A percentile compares a stretch with the other conserved stretches of the same genome.
Evolutionary conservation across 75 land plant genomes (phyloP).

Genomic region (Sequoiadendron giganteum): DNA sequence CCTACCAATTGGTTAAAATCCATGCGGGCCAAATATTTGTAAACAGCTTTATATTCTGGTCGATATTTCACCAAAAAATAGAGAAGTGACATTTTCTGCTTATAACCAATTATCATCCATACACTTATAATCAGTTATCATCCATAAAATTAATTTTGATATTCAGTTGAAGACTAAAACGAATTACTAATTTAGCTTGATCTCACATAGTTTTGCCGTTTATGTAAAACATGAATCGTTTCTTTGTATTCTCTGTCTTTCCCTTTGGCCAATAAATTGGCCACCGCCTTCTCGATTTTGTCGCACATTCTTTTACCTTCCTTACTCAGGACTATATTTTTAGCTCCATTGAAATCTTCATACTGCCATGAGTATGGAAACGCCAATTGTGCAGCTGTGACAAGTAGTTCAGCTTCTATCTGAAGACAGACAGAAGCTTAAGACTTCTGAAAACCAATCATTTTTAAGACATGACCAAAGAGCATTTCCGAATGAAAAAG

Average conservation of each 20-base stretch:
- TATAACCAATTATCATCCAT: too few species aligned
- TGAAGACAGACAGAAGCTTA: neutral
- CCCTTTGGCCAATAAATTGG: neutral
- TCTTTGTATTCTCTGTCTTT: neutral
- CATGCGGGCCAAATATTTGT: neutral
- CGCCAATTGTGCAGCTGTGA: neutral
- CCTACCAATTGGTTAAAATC: neutral
- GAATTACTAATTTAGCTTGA: accelerated
- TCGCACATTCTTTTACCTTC: neutral
- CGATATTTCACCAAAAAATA: too few species aligned
- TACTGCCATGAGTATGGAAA: neutral
- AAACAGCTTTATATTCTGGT: neutral
- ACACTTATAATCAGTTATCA: too few species aligned
- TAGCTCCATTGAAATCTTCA: neutral
- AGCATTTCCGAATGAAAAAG: too few species aligned
- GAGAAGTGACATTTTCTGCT: too few species aligned
- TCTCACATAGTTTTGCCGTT: neutral
- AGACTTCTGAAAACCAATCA: too few species aligned
- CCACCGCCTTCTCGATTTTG: neutral
- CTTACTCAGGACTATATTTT: neutral
- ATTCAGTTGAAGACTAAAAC: too few species aligned
- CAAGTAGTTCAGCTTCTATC: neutral
- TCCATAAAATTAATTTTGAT: too few species aligned
- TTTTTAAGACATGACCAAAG: too few species aligned
- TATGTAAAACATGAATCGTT: neutral